Base-by-base conservation (phyloP, 805 yeast species). In the Maudiozyma bulderi region DNA sequence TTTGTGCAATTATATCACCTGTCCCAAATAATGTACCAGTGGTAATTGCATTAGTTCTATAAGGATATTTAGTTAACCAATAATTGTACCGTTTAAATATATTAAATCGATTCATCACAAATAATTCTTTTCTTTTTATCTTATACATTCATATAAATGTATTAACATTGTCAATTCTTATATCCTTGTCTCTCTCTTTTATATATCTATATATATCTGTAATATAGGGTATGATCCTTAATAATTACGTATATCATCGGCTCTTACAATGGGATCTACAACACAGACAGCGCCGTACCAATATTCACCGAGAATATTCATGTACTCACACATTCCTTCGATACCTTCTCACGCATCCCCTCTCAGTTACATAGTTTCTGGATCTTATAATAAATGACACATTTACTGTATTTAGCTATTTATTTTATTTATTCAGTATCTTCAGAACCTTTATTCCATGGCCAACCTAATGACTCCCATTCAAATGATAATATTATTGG, bases 1-100 rank as follows among this genome's bases (percentile, higher is more conserved):
- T 41, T 61, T 88, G 95, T 0, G 95, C 96, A 29, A 84, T 55
- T 1, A 66, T 67, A 62, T 88, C 96, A 2, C 96, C 96, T 1
- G 80, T 51, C 0, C 88, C 93, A 61, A 87, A 86, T 4, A 80
- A 71, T 47, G 75, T 66, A 11, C 84, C 83, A 1, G 83, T 77
- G 46, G 77, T 69, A 30, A 73, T 45, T 59, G 79, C 75, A 59
- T 80, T 81, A 46, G 82, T 77, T 39, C 71, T 58, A 57, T 71
- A 75, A 3, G 85, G 84, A 50, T 72, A 71, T 37, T 61, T 66
- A 52, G 64, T 63, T 42, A 80, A 48, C 13, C 59, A 49, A 8
- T 47, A 37, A 14, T 54, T 47, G 47, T 65, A 63, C 34, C 51
- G 46, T 10, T 48, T 46, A 9, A 63, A 26, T 49, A 50, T 59